Evolutionary conservation across 306 rosid species (phyloP).

Genomic region (Dryas alaskensis): DNA sequence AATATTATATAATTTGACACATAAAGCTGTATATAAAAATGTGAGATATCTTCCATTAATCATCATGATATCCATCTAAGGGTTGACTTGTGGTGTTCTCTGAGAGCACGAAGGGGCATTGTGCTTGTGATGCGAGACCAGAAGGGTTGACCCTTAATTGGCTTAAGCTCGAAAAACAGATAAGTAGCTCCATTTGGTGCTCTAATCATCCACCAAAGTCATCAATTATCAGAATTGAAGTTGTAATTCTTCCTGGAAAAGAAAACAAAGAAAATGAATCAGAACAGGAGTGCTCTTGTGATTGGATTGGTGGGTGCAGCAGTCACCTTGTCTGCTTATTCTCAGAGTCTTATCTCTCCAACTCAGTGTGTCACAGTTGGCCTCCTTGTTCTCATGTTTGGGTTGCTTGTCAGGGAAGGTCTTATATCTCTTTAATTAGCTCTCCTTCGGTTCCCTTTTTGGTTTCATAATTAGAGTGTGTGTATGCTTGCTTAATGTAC

Average conservation of each 20-base stretch:
- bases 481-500: not conserved
- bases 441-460: not conserved
- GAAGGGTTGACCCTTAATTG: slow-evolving; percentile 18
- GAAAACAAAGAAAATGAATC: slow-evolving; percentile 42
- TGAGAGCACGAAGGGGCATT: slow-evolving; percentile 10
- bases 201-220: not conserved
- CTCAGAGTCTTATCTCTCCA: slow-evolving; percentile 59
- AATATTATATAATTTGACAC: no score
- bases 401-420: slow-evolving; percentile 77
- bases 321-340: slow-evolving; percentile 59
- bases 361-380: slow-evolving; percentile 59
- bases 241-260: not conserved
- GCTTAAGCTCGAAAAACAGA: slow-evolving; percentile 1
- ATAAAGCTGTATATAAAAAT: no score
- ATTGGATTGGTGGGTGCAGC: slow-evolving; percentile 76
- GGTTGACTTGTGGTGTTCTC: slow-evolving; percentile 16
- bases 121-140: not conserved
- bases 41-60: not conserved
- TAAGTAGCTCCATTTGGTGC: not conserved
- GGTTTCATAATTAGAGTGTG: no score
- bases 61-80: not conserved
- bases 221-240: not conserved
- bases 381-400: slow-evolving; percentile 66
- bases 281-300: slow-evolving; percentile 42
- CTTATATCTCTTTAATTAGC: slow-evolving; percentile 48